Evolutionary conservation across 805 yeast species (phyloP), one percentile per base, ranked within the genome.

Genomic region (Peterozyma toletana): DNA sequence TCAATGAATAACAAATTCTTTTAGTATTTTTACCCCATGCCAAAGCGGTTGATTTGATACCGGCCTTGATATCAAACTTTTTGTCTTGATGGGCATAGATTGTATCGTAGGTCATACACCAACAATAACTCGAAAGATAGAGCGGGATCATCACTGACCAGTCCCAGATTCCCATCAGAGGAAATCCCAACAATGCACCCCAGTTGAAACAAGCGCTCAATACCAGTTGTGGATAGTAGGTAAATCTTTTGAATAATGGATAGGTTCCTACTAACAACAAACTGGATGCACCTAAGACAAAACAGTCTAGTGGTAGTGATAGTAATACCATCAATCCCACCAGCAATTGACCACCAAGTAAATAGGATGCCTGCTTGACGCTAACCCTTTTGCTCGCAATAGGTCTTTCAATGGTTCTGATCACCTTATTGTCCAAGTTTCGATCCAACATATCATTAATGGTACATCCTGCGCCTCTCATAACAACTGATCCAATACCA

Each of bases 401-500:
- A n/a, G 99, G 99, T 55, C 99, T 71, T 56, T 82, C 87, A 40
- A 81, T 76, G 2, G 98, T 91, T 50, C 99, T 75, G 9, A 84
- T 83, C 3, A 93, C 99, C 60, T 88, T 76, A 50, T 75, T 71
- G 56, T 93, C 99, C 40, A 90, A 68, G 47, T 91, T 72, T 42
- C 88, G 69, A 59, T 93, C 99, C 58, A 83, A 69, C 38, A 91
- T 69, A 62, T 93, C 99, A 59, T 93, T 93, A 44, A 93, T 82
- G 0, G 96, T 90, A 60, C 99, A 93, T 0, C 99, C 99, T 1
- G 96, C 97, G 27, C 98, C 96, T 61, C 99, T 76, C 96, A 95
- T 93, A 14, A 91, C 71, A 35, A 90, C 55, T 0, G 97, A 77
- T 11, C 99, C 99, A 3, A 83, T 68, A 4, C 91, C 80, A 58